These are phyloP conservation scores for Gynandropsis gynandra DNA, from an alignment of 345 rosid species.

Conservation along the genomic window DNA sequence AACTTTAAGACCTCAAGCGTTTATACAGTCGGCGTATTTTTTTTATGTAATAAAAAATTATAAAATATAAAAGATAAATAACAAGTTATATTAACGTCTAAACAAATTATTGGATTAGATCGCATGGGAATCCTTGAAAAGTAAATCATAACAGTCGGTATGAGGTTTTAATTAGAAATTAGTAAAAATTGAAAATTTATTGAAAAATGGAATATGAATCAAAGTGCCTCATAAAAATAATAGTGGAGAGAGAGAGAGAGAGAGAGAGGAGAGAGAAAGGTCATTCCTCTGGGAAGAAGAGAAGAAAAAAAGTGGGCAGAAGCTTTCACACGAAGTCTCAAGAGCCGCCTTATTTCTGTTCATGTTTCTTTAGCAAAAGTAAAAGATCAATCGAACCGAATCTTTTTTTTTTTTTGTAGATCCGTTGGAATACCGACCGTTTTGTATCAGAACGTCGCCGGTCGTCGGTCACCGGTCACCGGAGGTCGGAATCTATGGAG, in stretches of 20 bases:
- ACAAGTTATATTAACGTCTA: too few relatives aligned
- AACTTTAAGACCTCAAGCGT: too few relatives aligned
- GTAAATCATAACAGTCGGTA: slow-evolving; percentile 11
- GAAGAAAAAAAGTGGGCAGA: not conserved
- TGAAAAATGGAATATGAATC: not conserved
- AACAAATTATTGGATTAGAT: too few relatives aligned
- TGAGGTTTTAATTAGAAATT: slow-evolving; percentile 15
- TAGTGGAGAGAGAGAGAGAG: slow-evolving; percentile 23
- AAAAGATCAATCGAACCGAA: too few relatives aligned
- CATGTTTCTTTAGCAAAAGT: slow-evolving; percentile 15
- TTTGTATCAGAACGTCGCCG: not conserved
- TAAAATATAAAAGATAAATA: too few relatives aligned
- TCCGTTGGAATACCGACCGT: slow-evolving; percentile 27
- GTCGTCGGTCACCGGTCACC: slow-evolving; percentile 22
- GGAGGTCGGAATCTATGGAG: slow-evolving; percentile 15
- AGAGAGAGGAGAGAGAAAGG: slow-evolving; percentile 19
- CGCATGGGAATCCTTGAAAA: slow-evolving; percentile 13
- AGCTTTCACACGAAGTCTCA: slow-evolving; percentile 22
- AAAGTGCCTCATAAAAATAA: not conserved
- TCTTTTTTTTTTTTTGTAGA: not conserved
- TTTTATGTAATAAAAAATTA: too few relatives aligned
- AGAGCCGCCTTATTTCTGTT: slow-evolving; percentile 18
- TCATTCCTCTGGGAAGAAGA: slow-evolving; percentile 20
- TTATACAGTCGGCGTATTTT: too few relatives aligned
- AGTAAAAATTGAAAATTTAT: not conserved